A percentile compares a stretch with the other conserved stretches of the same genome.
Evolutionary conservation across 2,329 filamentous ascomycete genomes (phyloP).

Genomic region (Diaporthe humulicola): DNA sequence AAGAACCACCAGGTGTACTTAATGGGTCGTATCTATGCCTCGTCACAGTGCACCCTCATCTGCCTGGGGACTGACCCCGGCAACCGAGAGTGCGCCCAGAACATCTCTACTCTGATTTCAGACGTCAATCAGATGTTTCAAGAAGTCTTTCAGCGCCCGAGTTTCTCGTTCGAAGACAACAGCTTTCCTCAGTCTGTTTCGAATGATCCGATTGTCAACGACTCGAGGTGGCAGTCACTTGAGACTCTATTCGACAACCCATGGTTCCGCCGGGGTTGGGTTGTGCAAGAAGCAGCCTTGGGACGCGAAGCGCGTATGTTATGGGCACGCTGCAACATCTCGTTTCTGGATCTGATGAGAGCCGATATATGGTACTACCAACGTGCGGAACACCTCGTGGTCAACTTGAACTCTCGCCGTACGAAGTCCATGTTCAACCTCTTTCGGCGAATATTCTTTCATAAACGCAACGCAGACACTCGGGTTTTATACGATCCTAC

Average conservation of each 20-base stretch:
- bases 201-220: neutral
- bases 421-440: no score
- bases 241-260: neutral
- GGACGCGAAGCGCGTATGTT: neutral
- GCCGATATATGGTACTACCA: neutral
- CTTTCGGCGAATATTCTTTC: neutral
- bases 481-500: neutral
- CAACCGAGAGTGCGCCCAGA: neutral
- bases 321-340: neutral
- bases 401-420: neutral
- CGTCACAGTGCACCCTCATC: slow-evolving; percentile 9
- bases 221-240: neutral
- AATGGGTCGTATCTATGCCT: slow-evolving; percentile 23
- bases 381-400: neutral
- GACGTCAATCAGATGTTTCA: neutral
- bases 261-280: slow-evolving; percentile 23
- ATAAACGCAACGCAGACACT: neutral
- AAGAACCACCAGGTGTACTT: slow-evolving; percentile 8
- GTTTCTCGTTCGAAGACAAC: neutral
- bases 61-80: neutral
- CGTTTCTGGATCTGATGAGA: neutral
- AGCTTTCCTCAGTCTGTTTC: neutral
- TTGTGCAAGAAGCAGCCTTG: slow-evolving; percentile 26
- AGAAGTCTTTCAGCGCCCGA: neutral
- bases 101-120: neutral